A percentile compares a stretch with the other conserved stretches of the same genome.
Conservation (phyloP, 306 rosid genomes). For the Dryas alaskensis region DNA sequence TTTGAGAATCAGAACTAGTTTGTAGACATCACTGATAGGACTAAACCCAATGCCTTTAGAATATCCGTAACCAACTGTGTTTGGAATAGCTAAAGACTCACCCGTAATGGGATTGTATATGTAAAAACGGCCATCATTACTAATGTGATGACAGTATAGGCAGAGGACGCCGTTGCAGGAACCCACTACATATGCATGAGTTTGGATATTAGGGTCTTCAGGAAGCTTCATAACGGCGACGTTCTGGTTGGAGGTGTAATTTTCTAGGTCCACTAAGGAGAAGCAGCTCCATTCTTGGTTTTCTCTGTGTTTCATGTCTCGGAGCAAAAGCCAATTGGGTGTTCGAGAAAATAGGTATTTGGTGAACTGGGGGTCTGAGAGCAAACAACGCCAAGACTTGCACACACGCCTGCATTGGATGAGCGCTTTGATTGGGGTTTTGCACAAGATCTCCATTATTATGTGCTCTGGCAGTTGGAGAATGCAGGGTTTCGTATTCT, state of each 20-base stretch:
- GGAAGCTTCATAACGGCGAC: neutral
- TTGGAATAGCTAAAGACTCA: neutral
- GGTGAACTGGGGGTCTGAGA: conserved; percentile 10
- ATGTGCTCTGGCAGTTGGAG: conserved; percentile 8
- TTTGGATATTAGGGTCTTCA: neutral
- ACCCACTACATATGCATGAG: neutral
- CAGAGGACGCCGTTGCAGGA: conserved; percentile 8
- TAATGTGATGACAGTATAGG: neutral
- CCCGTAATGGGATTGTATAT: neutral
- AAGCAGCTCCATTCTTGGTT: neutral
- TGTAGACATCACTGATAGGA: neutral
- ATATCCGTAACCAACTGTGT: neutral
- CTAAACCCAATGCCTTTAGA: neutral
- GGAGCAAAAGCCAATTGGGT: conserved; percentile 5
- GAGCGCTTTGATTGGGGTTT: neutral
- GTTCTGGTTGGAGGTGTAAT: neutral
- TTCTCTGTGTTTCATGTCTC: too few relatives aligned
- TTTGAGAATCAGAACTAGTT: neutral
- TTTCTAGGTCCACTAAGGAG: conserved; percentile 8
- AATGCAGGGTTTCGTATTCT: neutral
- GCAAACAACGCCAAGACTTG: neutral
- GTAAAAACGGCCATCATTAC: neutral
- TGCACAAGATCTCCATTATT: neutral
- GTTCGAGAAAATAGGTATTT: neutral
- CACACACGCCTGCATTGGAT: conserved; percentile 15